Percentiles rank a stretch among this genome's conserved stretches.
phyloP scores from a whole-genome alignment of 306 rosid species.

The Ammopiptanthus mongolicus region DNA sequence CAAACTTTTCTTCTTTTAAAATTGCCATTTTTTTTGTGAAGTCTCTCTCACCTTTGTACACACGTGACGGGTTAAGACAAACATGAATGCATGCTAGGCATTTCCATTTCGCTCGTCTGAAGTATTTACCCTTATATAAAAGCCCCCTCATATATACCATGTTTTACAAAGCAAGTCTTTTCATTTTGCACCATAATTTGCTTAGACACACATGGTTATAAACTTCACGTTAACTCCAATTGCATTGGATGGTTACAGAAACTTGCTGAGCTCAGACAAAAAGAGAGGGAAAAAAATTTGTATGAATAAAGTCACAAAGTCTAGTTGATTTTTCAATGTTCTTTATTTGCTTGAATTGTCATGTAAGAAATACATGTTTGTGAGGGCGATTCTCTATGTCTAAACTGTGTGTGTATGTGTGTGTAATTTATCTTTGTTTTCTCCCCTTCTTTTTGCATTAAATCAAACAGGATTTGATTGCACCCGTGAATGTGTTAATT shows the following conservation, averaged over 20 bases:
- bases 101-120: not conserved
- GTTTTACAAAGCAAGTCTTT: constrained; percentile 15
- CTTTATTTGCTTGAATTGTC: not conserved
- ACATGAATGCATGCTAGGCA: constrained; percentile 20
- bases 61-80: constrained; percentile 57
- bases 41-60: constrained; percentile 22
- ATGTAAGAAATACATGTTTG: not conserved
- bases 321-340: not conserved
- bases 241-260: constrained; percentile 3
- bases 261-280: not conserved
- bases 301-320: constrained; percentile 24
- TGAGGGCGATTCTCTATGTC: constrained; percentile 16
- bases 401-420: not conserved
- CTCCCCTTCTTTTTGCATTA: not conserved
- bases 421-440: not conserved
- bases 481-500: constrained; percentile 47
- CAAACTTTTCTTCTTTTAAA: not conserved
- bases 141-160: not conserved
- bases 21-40: not conserved
- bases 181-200: not conserved
- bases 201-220: not conserved
- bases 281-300: not conserved
- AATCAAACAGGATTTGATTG: constrained; percentile 25
- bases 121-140: constrained; percentile 17
- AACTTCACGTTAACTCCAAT: not conserved